Evolutionary conservation across 805 yeast species (phyloP), one percentile per base, ranked within the genome.

Genomic region (Priceomyces medius): DNA sequence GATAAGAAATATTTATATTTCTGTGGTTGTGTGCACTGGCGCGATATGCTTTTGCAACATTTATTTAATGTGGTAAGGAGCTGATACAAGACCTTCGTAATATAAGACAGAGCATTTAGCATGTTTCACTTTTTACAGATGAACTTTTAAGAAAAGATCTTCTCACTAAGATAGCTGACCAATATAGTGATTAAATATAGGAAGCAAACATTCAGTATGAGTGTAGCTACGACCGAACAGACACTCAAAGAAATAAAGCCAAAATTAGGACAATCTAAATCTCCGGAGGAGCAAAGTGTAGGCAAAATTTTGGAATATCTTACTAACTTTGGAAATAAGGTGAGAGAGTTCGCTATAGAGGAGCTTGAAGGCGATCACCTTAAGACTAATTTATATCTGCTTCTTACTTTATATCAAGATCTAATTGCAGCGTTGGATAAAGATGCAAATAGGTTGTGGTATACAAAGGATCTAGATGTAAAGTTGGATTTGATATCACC

Each of bases 401-500:
- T 31, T 12, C 16, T 4, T 17, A 19, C 8, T 7, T 16, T 19
- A 19, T 31, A 31, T 31, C 34, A 19, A 31, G 21, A 19, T 31
- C 19, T 31, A 12, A 5, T 31, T 17, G 21, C 6, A 5, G 16
- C 16, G 6, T 19, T 31, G 19, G 34, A 17, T 31, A 31, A 17
- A 8, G 34, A 31, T 9, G 8, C 13, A 7, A 4, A 31, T 12
- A 19, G 16, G 10, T 16, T 17, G 16, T 7, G 21, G 9, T 7
- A 9, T 8, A 17, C 21, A 4, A 19, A 31, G 16, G 12, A 19
- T 19, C 21, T 31, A 4, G n/a, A 14, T 6, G 18, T 27, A 10
- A 35, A 43, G 18, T 21, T 43, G n/a, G 31, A 43, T 16, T 31
- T 40, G 18, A 28, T 43, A 24, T 31, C 27, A 14, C 49, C 41